Base-by-base conservation (phyloP, 306 rosid genomes). In the Gynostemma pentaphyllum region DNA sequence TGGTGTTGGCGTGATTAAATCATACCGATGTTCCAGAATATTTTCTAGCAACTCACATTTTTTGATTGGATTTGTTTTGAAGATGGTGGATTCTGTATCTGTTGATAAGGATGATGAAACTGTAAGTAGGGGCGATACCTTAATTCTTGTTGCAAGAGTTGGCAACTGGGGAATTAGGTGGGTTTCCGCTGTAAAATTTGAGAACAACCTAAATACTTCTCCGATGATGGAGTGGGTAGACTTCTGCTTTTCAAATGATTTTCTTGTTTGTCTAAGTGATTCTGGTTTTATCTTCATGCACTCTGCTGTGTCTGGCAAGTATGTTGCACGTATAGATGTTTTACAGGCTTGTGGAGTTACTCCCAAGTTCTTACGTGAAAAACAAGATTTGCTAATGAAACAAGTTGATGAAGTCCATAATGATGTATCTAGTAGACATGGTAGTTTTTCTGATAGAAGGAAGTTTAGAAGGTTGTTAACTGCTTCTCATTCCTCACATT, bases 31-130 rank as follows among this genome's bases (percentile, higher is more conserved):
- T 79, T 73, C 57, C 67, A 79, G 71, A 73, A 78, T 92, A 63
- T 92, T 92, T 79, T 82, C 96, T 9, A 92, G 90, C 74, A 80
- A 81, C 76, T 88, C 94, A 45, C 72, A 79, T 80, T 46, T 66
- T 73, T 74, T 78, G 51, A 62, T 92, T 59, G 98, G 96, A 54
- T 81, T 92, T 63, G 69, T 75, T 75, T 80, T 92, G 47, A 77
- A 78, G 37, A 62, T 70, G 72, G 73, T 62, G 75, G 82, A 78
- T 67, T 64, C 52, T 6, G 39, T 48, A 11, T 46, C 76, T 72
- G 64, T 62, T 22, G 72, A 75, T 67, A 62, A 56, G 48, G 73
- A 61, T 56, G 81, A 78, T 77, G 78, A 74, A 71, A 79, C 56
- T 70, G 76, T 45, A 66, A 74, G 51, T 15, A 75, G 67, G 62